A percentile compares a stretch with the other conserved stretches of the same genome.
Evolutionary conservation across 345 rosid species (phyloP).

Genomic region (Cardamine chenopodiifolia): DNA sequence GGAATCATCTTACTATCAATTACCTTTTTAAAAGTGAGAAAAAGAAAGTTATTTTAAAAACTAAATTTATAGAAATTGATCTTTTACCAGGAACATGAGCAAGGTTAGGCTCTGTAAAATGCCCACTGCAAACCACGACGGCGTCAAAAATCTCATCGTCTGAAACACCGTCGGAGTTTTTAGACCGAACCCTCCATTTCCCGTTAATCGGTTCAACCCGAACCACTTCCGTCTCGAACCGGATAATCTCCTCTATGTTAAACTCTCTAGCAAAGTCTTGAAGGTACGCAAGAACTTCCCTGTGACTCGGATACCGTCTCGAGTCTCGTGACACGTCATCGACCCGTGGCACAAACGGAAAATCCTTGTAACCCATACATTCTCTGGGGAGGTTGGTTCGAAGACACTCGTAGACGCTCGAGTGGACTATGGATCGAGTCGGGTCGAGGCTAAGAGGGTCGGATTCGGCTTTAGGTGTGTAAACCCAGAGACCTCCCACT

Average conservation of each 20-base stretch:
- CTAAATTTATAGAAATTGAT: no score
- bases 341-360: constrained; percentile 54
- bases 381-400: constrained; percentile 87
- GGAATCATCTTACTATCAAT: not conserved
- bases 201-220: constrained; percentile 34
- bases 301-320: constrained; percentile 72
- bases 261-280: constrained; percentile 65
- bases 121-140: constrained; percentile 69
- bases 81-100: constrained; percentile 58
- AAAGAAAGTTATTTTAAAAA: no score
- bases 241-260: constrained; percentile 60
- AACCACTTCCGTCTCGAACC: constrained; percentile 66
- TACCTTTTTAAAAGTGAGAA: no score
- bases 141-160: constrained; percentile 66
- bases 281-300: constrained; percentile 68
- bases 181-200: constrained; percentile 63
- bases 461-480: constrained; percentile 56
- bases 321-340: constrained; percentile 49
- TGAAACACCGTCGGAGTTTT: not conserved
- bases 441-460: constrained; percentile 72
- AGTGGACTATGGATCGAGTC: constrained; percentile 52
- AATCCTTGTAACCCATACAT: constrained; percentile 72
- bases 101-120: constrained; percentile 61
- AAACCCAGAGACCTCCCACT: constrained; percentile 83
- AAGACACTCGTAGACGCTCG: constrained; percentile 77